phyloP scores from a whole-genome alignment of 768 basidiomycete genomes.

The Xanthoconium stramineum region DNA sequence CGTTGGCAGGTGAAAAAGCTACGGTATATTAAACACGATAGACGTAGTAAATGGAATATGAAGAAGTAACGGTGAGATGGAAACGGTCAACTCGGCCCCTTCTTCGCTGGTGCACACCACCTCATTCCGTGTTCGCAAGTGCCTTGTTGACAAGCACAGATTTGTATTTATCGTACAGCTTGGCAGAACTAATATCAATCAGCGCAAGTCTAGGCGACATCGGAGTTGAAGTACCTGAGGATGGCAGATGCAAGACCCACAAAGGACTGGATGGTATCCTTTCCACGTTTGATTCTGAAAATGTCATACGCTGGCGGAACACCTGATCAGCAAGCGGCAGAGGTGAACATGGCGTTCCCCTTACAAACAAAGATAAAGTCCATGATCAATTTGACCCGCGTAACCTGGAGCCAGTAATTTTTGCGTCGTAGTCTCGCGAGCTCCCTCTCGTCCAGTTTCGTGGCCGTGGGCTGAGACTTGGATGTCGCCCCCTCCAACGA shows the following conservation, averaged over 20 bases:
- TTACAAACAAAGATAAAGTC: conserved; percentile 86
- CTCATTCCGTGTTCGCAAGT: conserved; percentile 23
- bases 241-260: conserved; percentile 68
- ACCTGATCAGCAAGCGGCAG: conserved; percentile 4
- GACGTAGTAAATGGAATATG: background rate
- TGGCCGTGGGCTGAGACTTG: conserved; percentile 59
- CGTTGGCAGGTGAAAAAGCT: background rate
- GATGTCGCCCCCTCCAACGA: conserved; percentile 68
- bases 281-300: conserved; percentile 65
- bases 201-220: background rate
- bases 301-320: conserved; percentile 66
- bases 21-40: conserved; percentile 16
- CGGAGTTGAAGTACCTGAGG: conserved; percentile 54
- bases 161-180: conserved; percentile 73
- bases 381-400: conserved; percentile 72
- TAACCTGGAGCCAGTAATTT: conserved; percentile 72
- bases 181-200: conserved; percentile 52
- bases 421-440: conserved; percentile 63
- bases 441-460: conserved; percentile 68
- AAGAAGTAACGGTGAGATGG: background rate
- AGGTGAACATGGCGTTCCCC: conserved; percentile 26
- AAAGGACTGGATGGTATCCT: conserved; percentile 58
- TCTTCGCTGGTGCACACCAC: conserved; percentile 3
- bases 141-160: conserved; percentile 53
- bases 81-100: background rate